Conservation (phyloP, 768 basidiomycete genomes). For the Floccularia luteovirens region DNA sequence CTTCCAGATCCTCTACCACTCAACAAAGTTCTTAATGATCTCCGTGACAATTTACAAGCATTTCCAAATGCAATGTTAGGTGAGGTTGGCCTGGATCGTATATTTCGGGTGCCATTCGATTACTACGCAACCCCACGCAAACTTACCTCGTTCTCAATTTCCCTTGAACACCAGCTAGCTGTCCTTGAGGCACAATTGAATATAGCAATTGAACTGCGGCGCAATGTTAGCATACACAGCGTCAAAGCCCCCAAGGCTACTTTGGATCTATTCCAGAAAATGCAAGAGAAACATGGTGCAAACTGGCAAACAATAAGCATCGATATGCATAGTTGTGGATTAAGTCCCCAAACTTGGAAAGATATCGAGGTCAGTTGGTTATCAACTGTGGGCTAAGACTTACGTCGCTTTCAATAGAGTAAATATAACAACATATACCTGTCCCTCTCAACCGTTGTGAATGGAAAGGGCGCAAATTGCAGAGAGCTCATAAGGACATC, state of each 20-base stretch:
- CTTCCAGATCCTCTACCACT: slow-evolving; percentile 74
- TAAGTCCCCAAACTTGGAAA: slow-evolving; percentile 70
- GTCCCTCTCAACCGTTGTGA: slow-evolving; percentile 84
- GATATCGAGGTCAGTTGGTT: slow-evolving; percentile 56
- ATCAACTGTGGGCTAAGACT: background rate
- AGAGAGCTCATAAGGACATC: slow-evolving; percentile 58
- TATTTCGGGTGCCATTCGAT: slow-evolving; percentile 64
- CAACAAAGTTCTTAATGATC: slow-evolving; percentile 43
- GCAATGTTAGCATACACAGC: slow-evolving; percentile 84
- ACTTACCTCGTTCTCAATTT: slow-evolving; percentile 73
- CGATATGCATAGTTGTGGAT: slow-evolving; percentile 86
- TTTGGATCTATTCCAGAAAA: slow-evolving; percentile 50
- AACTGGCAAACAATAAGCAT: slow-evolving; percentile 65
- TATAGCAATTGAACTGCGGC: slow-evolving; percentile 70
- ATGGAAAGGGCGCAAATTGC: slow-evolving; percentile 61
- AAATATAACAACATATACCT: slow-evolving; percentile 73
- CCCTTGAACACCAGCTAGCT: slow-evolving; percentile 71
- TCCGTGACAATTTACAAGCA: slow-evolving; percentile 50
- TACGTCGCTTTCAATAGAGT: slow-evolving; percentile 33
- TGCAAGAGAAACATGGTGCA: slow-evolving; percentile 49
- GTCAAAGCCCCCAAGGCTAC: slow-evolving; percentile 73
- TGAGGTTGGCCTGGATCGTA: slow-evolving; percentile 87
- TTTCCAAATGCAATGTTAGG: slow-evolving; percentile 80
- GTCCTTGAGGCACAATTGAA: slow-evolving; percentile 82
- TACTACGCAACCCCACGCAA: slow-evolving; percentile 39